Evolutionary conservation across 2,329 filamentous ascomycete species (phyloP), one percentile per base, ranked within the genome.

Genomic region (Botrytis medusae): DNA sequence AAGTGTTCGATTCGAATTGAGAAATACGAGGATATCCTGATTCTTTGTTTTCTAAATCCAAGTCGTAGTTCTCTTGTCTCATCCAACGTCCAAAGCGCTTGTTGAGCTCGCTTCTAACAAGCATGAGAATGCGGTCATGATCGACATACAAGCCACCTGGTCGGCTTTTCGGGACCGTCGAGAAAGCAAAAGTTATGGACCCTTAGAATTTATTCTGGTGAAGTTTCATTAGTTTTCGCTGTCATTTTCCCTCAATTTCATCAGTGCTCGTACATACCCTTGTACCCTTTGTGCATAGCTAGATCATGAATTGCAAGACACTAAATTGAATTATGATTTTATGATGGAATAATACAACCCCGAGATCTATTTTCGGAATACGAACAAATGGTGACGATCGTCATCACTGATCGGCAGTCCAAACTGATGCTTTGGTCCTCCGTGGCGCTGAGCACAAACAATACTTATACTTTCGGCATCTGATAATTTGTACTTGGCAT

Each of bases 301-400:
- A 48, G 44, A 32, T 64, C 42, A 64, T 25, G 22, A 46, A 34
- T 65, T 18, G 22, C 10, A 48, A 9, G 62, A 25, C n/a, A 46
- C 14, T 16, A 9, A 25, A 29, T 16, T 16, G 12, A 46, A 46
- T 22, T 34, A n/a, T 48, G 20, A 25, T 48, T 34, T 65, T 48
- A 12, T 34, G n/a, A 65, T 48, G 18, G 62, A 48, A 48, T 48
- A 37, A 54, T 20, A 25, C 18, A 34, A 22, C 18, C 32, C 32
- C 59, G 51, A 29, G n/a, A 40, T 54, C 46, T 54, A 54, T 68
- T 68, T 68, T 40, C 14, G 14, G 60, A 62, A 62, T 62, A 62
- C 60, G 60, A 62, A 18, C 22, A 40, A 62, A 62, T 25, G 14
- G n/a, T 68, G 64, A 6, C 46, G 46, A 68, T 68, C 64, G 8